Conservation (phyloP, 345 rosid species). For the Kernera saxatilis region DNA sequence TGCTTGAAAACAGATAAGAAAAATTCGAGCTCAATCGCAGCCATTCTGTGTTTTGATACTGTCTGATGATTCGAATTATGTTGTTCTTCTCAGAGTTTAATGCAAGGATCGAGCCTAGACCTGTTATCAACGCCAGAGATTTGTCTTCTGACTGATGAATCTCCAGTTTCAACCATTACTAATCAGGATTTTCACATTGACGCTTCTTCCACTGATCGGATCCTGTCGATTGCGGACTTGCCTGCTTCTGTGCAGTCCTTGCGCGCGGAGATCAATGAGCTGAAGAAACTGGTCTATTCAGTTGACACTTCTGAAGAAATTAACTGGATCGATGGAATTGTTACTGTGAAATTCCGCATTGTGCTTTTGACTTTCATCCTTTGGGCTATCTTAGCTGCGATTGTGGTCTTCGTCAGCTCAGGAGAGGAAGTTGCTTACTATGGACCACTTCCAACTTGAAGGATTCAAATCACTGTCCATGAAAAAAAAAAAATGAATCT, state of each 20-base stretch:
- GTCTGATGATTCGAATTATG: slow-evolving; percentile 1
- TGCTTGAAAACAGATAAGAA: background rate
- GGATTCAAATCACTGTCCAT: background rate
- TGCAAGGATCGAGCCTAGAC: slow-evolving; percentile 23
- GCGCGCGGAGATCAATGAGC: slow-evolving; percentile 17
- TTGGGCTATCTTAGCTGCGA: slow-evolving; percentile 24
- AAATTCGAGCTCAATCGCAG: background rate
- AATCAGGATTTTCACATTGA: background rate
- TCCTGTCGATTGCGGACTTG: slow-evolving; percentile 10
- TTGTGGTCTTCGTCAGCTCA: slow-evolving; percentile 15
- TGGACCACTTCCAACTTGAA: slow-evolving; percentile 31
- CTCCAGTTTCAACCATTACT: slow-evolving; percentile 18
- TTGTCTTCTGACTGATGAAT: background rate
- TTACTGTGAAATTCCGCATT: slow-evolving; percentile 15
- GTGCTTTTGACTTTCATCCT: slow-evolving; percentile 14
- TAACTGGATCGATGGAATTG: slow-evolving; percentile 1
- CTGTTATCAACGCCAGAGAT: slow-evolving; percentile 14
- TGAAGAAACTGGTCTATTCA: slow-evolving; percentile 8
- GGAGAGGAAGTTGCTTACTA: slow-evolving; percentile 13
- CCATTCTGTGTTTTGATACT: background rate
- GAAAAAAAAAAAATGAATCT: background rate
- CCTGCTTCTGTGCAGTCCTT: slow-evolving; percentile 18
- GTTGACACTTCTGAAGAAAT: slow-evolving; percentile 5
- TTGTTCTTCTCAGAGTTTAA: slow-evolving; percentile 19
- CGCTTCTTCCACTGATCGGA: slow-evolving; percentile 9